Evolutionary conservation across 176 grass and related monocot genomes (phyloP).

Genomic region (Oryza punctata): DNA sequence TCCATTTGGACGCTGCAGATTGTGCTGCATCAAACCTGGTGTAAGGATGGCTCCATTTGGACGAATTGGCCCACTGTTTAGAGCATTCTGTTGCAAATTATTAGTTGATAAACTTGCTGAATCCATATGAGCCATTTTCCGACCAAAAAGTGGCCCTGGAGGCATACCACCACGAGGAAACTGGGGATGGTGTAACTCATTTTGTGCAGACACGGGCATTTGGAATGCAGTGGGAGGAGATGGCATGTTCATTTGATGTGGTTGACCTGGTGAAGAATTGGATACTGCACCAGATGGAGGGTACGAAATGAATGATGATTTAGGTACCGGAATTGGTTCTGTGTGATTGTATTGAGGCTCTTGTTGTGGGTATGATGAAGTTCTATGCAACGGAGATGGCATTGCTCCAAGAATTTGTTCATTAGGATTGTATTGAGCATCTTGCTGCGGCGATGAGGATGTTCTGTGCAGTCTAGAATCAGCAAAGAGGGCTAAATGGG

Average conservation of each 20-base stretch:
- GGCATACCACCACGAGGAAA: slow-evolving; percentile 35
- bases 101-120: slow-evolving; percentile 16
- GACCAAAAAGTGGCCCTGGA: slow-evolving; percentile 49
- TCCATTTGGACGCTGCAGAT: slow-evolving; percentile 47
- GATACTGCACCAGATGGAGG: slow-evolving; percentile 41
- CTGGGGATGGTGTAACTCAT: slow-evolving; percentile 38
- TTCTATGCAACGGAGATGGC: slow-evolving; percentile 58
- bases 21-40: slow-evolving; percentile 40
- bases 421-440: slow-evolving; percentile 40
- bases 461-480: slow-evolving; percentile 50
- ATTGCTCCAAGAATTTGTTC: slow-evolving; percentile 43
- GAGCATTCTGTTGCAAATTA: slow-evolving; percentile 35
- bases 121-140: slow-evolving; percentile 32
- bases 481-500: slow-evolving; percentile 38
- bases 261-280: slow-evolving; percentile 52
- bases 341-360: slow-evolving; percentile 54
- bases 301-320: slow-evolving; percentile 51
- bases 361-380: slow-evolving; percentile 69
- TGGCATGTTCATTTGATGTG: slow-evolving; percentile 44
- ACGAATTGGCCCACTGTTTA: slow-evolving; percentile 37
- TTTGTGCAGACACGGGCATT: slow-evolving; percentile 49
- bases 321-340: slow-evolving; percentile 66
- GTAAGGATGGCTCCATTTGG: slow-evolving; percentile 34
- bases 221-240: slow-evolving; percentile 55
- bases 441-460: slow-evolving; percentile 56